Conservation (phyloP, 164 flowering plant genomes). For the Aristolochia contorta region DNA sequence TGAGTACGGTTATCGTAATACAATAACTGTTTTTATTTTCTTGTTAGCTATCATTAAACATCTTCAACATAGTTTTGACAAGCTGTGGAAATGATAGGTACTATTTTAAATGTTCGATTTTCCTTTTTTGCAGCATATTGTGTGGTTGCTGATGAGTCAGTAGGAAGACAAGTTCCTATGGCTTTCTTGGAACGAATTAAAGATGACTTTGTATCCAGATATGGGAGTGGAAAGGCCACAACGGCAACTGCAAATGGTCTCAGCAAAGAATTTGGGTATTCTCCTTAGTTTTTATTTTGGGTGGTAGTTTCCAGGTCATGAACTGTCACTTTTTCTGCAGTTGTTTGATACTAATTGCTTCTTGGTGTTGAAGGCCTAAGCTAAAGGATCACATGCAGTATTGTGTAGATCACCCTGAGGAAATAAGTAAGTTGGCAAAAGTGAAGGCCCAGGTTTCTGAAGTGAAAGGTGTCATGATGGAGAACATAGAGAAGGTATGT, state of each 20-base stretch:
- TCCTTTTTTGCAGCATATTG: constrained; percentile 13
- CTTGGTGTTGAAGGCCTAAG: constrained; percentile 12
- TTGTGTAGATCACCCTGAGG: constrained; percentile 22
- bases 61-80: too few species aligned
- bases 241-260: constrained; percentile 18
- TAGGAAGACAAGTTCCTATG: constrained; percentile 17
- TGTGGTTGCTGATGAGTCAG: constrained; percentile 19
- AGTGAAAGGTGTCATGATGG: constrained; percentile 27
- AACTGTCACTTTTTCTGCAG: not conserved
- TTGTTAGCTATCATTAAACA: too few species aligned
- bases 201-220: constrained; percentile 19
- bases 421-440: constrained; percentile 22
- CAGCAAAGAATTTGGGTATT: constrained; percentile 21
- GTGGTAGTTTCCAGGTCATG: not conserved
- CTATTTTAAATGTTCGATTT: not conserved
- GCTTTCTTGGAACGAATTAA: constrained; percentile 23
- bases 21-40: too few species aligned
- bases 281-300: not conserved
- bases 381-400: constrained; percentile 21
- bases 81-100: not conserved
- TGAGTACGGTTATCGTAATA: too few species aligned
- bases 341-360: not conserved
- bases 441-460: constrained; percentile 31
- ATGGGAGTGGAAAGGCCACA: constrained; percentile 23
- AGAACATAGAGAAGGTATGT: constrained; percentile 23